phyloP scores from a whole-genome alignment of 2,329 filamentous ascomycete genomes.

The Stemphylium vesicarium region DNA sequence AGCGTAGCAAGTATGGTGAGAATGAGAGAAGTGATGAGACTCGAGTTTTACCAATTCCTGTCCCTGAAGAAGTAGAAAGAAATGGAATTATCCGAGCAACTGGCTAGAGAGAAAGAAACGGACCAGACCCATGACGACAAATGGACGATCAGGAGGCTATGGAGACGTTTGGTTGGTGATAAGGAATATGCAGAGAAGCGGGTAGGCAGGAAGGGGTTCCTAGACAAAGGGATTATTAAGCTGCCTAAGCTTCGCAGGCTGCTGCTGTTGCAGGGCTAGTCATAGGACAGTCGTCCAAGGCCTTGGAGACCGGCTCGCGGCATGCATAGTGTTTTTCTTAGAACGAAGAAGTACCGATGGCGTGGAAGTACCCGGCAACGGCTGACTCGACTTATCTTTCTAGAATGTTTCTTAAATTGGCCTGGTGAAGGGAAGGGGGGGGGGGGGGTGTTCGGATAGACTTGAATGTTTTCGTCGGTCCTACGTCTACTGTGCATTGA shows the following conservation, averaged over 20 bases:
- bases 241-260: neutral
- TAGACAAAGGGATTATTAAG: neutral
- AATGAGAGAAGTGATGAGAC: conserved; percentile 4
- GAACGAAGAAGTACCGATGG: neutral
- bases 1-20: conserved; percentile 5
- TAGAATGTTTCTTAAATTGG: neutral
- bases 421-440: no score
- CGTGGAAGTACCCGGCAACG: neutral
- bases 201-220: neutral
- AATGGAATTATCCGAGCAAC: neutral
- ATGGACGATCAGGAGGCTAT: neutral
- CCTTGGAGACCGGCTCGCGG: neutral
- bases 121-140: neutral
- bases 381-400: neutral
- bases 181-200: neutral
- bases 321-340: neutral
- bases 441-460: neutral
- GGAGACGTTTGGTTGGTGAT: neutral
- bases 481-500: neutral
- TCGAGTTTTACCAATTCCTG: conserved; percentile 13
- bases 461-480: neutral
- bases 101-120: neutral
- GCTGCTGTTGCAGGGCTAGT: neutral
- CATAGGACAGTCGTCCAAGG: neutral
- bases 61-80: conserved; percentile 10